Base-by-base conservation (phyloP, 257 asterid genomes). In the Scutellaria barbata region DNA sequence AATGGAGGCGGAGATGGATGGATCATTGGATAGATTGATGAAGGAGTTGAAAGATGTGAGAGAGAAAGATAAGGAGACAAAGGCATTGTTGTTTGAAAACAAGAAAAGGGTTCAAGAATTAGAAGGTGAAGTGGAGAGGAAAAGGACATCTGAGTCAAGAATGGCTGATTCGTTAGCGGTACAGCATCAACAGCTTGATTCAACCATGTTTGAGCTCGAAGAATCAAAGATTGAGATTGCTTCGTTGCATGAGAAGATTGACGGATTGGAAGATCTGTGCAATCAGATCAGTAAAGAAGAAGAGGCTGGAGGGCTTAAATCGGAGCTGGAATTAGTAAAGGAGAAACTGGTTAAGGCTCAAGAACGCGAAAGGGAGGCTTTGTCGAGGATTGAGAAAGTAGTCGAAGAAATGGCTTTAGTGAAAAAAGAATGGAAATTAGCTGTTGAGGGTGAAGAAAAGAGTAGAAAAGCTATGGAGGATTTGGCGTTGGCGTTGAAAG, bases 401-500 rank as follows among this genome's bases (percentile, higher is more conserved):
- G 61, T 10, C 0, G 74, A 76, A 6, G 95, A 94, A 77, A 57
- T 85, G 13, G 75, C 51, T 3, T 17, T 66, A 53, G 76, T 89
- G 0, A 85, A 71, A 63, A 84, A 68, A 18, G 98, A 95, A 48
- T 65, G 81, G 47, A 85, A 76, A 22, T 22, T 79, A 39, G 95
- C 99, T 0, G 70, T 74, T 0, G 83, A 76, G 60, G 96, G 90
- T 0, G 99, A 95, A 76, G 90, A 89, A 51, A 85, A 85, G 68
- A 89, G 87, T 81, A 52, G 78, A 14, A 81, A 85, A 62, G 99
- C 99, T 0, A 85, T 95, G 95, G 98, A 92, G 50, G 99, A 92
- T 53, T 59, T 92, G 54, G 99, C 95, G 0, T 22, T 92, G n/a
- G 96, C 87, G 0, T 71, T 95, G 6, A 87, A 81, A 61, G 98